phyloP scores from a whole-genome alignment of 805 yeast genomes.

The Starmerella asiatica region DNA sequence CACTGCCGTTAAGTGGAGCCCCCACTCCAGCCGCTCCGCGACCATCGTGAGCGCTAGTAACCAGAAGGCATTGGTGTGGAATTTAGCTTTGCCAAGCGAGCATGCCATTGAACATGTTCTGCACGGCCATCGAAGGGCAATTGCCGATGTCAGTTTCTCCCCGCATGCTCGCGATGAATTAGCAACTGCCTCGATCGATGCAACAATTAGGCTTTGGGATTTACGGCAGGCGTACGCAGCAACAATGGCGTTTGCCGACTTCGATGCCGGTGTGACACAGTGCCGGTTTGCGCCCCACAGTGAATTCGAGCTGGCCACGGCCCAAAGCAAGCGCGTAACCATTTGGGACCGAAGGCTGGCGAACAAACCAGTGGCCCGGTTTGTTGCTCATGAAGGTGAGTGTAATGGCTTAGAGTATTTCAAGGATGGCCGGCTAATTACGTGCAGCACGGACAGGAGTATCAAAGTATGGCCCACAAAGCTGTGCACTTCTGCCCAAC shows the following conservation, averaged over 20 bases:
- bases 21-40: constrained; percentile 67
- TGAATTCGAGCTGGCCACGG: constrained; percentile 64
- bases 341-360: constrained; percentile 87
- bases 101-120: constrained; percentile 74
- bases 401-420: constrained; percentile 84
- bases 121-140: constrained; percentile 85
- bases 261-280: constrained; percentile 90
- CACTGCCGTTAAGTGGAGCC: constrained; percentile 98
- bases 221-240: constrained; percentile 26
- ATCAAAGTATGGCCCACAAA: constrained; percentile 58
- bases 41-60: constrained; percentile 93
- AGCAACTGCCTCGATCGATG: constrained; percentile 89
- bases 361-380: constrained; percentile 52
- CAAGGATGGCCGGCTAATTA: constrained; percentile 48
- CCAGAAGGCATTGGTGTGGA: constrained; percentile 94
- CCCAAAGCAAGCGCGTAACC: constrained; percentile 68
- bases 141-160: constrained; percentile 89
- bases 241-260: constrained; percentile 63
- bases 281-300: constrained; percentile 83
- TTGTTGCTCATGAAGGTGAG: constrained; percentile 69
- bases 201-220: constrained; percentile 83
- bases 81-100: constrained; percentile 54
- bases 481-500: constrained; percentile 27
- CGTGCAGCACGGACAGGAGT: constrained; percentile 76
- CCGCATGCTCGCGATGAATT: constrained; percentile 71